Evolutionary conservation across 2,329 filamentous ascomycete species (phyloP).

Genomic region (Stromatinia cepivora): DNA sequence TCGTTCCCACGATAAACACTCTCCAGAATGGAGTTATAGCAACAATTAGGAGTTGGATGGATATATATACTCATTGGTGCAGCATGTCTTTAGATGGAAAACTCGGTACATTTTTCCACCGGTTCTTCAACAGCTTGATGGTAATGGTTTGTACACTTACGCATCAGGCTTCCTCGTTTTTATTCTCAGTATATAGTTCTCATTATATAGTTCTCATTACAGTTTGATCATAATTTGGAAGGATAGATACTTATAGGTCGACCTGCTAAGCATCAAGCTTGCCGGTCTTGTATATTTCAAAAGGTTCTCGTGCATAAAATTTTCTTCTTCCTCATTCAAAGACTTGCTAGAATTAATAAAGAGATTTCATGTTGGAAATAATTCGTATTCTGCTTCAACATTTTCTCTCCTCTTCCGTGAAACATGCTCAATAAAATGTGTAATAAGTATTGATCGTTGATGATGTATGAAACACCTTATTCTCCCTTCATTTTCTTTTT

Average conservation of each 20-base stretch:
- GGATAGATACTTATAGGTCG: neutral
- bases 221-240: neutral
- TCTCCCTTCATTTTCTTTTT: neutral
- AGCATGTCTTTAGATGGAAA: neutral
- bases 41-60: constrained; percentile 1
- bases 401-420: neutral
- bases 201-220: neutral
- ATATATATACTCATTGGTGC: neutral
- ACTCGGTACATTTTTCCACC: neutral
- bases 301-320: neutral
- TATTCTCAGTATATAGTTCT: neutral
- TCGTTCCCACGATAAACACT: neutral
- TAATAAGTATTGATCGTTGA: neutral
- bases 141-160: neutral
- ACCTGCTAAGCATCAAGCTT: constrained; percentile 8
- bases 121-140: neutral
- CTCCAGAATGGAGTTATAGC: neutral
- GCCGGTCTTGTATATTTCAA: neutral
- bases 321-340: neutral
- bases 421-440: neutral
- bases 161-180: neutral
- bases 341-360: neutral
- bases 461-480: neutral
- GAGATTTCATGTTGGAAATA: neutral
- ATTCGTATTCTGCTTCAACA: neutral